Evolutionary conservation across 2,329 filamentous ascomycete genomes (phyloP), one percentile per base, ranked within the genome.

Genomic region (Curvularia eragrostidis): DNA sequence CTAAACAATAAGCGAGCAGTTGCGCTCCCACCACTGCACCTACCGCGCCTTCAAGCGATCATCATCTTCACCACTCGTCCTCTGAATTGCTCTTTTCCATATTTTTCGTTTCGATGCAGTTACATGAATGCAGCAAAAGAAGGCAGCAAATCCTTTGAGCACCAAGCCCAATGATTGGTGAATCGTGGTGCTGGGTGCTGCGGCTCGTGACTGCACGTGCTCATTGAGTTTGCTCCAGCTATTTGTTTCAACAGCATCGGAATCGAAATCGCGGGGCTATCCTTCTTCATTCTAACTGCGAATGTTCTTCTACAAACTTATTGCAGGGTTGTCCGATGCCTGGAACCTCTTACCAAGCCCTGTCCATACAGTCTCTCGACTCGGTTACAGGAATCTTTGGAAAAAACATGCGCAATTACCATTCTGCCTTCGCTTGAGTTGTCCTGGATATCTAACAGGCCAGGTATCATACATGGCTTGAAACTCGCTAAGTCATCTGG

Each of bases 401-500:
- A 10, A 46, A 44, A 56, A 28, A 52, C 38, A 54, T 52, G 47
- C 53, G 32, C 44, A 54, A 41, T 49, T 21, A 52, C 36, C 26
- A 56, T 48, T 56, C 21, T 26, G 54, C 55, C 21, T 44, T 30
- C 43, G 53, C 24, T 24, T 48, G 12, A 53, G 39, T 44, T 44
- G 38, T 58, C 49, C 63, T 57, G 53, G 41, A 34, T 51, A 43
- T 43, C 48, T 58, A 44, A 50, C 15, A 52, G 39, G 52, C 58
- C 49, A 58, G 42, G 53, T 43, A 47, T 47, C 46, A 30, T 34
- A 52, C 63, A 63, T 42, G 62, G 62, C 28, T 52, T 12, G 39
- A 42, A 30, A 18, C 28, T 70, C 66, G 70, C 67, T 71, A 65
- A 68, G 42, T 18, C 52, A 23, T 39, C 58, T 48, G 30, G 53